phyloP scores from a whole-genome alignment of 768 basidiomycete genomes.

The Paxillus ammoniavirescens region DNA sequence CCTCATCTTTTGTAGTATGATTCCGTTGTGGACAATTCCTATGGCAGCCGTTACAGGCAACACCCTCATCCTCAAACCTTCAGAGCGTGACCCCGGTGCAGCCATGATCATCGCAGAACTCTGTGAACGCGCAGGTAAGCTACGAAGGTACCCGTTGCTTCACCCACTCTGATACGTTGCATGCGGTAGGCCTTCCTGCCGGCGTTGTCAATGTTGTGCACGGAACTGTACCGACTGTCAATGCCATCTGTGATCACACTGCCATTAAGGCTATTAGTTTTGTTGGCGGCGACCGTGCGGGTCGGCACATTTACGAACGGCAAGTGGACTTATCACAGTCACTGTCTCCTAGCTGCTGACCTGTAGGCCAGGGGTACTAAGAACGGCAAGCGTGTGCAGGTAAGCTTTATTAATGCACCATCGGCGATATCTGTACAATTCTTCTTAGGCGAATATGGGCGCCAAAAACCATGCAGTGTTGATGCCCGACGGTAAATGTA shows the following conservation, averaged over 20 bases:
- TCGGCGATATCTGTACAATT: background rate
- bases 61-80: slow-evolving; percentile 92
- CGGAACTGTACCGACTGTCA: slow-evolving; percentile 86
- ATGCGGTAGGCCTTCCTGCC: slow-evolving; percentile 60
- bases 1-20: slow-evolving; percentile 60
- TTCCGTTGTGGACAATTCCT: slow-evolving; percentile 94
- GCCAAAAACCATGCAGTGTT: slow-evolving; percentile 95
- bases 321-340: slow-evolving; percentile 21
- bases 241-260: slow-evolving; percentile 91
- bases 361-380: slow-evolving; percentile 59
- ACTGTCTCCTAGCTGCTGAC: slow-evolving; percentile 6
- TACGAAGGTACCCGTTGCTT: background rate
- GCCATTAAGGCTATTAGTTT: slow-evolving; percentile 93
- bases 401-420: slow-evolving; percentile 30
- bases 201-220: slow-evolving; percentile 94
- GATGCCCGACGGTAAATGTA: slow-evolving; percentile 82
- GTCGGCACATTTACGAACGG: slow-evolving; percentile 92
- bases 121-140: slow-evolving; percentile 75
- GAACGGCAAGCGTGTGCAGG: slow-evolving; percentile 88
- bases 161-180: background rate
- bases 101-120: slow-evolving; percentile 98
- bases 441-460: slow-evolving; percentile 70
- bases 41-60: slow-evolving; percentile 90
- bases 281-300: slow-evolving; percentile 91
- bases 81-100: slow-evolving; percentile 95